Percentiles rank a stretch among this genome's conserved stretches.
Evolutionary conservation across 225 moss, liverwort and hornwort genomes (phyloP).

Genomic region (Bryoerythrophyllum caledonicum): DNA sequence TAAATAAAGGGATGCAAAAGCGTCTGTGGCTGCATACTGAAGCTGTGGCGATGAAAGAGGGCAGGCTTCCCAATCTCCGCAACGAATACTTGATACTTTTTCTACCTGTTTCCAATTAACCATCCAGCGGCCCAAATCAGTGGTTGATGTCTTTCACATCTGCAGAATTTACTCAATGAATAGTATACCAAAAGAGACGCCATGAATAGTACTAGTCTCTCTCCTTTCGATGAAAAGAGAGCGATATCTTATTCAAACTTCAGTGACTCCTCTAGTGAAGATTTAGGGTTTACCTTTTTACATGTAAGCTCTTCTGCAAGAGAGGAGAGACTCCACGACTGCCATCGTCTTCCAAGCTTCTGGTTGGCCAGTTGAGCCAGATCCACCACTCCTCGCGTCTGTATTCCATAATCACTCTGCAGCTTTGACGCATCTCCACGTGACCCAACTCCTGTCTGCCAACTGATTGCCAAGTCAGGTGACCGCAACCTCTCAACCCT

Average conservation of each 20-base stretch:
- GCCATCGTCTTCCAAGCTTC: conserved; percentile 49
- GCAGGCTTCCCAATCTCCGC: conserved; percentile 73
- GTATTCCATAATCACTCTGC: conserved; percentile 62
- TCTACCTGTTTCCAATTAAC: conserved; percentile 56
- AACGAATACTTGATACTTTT: conserved; percentile 53
- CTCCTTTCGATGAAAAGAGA: no score
- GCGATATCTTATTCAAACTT: no score
- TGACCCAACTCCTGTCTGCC: conserved; percentile 67
- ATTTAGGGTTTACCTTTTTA: conserved; percentile 49
- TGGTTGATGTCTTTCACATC: no score
- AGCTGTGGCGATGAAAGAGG: conserved; percentile 68
- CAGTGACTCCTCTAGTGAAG: neutral
- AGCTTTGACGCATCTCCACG: conserved; percentile 66
- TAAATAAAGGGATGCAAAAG: conserved; percentile 68
- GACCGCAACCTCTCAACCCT: neutral
- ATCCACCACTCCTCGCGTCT: conserved; percentile 50
- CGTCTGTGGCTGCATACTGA: conserved; percentile 79
- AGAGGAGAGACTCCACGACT: conserved; percentile 75
- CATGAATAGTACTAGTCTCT: no score
- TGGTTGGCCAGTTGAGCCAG: conserved; percentile 52
- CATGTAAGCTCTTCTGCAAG: conserved; percentile 75
- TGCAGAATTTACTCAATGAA: no score
- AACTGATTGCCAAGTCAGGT: conserved; percentile 19
- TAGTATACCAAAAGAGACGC: neutral
- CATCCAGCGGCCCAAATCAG: conserved; percentile 13